Percentiles rank a stretch among this genome's conserved stretches.
These are phyloP conservation scores for Priceomyces castillae DNA, from an alignment of 805 yeast genomes.

Conservation along the genomic window DNA sequence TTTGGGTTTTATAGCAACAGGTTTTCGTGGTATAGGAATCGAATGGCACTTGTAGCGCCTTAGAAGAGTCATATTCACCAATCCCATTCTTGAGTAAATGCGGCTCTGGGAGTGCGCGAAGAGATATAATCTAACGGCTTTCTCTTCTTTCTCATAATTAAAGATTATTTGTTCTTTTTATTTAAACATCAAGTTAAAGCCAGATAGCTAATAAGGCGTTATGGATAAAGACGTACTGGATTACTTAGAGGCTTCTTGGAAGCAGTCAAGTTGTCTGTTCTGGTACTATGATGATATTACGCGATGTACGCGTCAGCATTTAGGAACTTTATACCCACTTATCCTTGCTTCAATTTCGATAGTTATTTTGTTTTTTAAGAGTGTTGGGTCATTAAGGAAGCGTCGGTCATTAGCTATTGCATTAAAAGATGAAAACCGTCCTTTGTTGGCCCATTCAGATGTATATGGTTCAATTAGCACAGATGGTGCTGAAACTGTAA, in stretches of 20 bases:
- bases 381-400: conserved; percentile 11
- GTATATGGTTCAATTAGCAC: conserved; percentile 30
- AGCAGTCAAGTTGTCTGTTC: conserved; percentile 13
- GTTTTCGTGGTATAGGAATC: too few relatives aligned
- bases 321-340: conserved; percentile 36
- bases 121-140: not conserved
- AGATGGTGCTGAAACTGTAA: not conserved
- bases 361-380: conserved; percentile 22
- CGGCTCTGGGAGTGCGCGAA: not conserved
- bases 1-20: too few relatives aligned
- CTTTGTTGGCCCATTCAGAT: conserved; percentile 31
- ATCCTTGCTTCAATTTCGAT: conserved; percentile 28
- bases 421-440: conserved; percentile 25
- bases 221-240: not conserved
- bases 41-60: too few relatives aligned
- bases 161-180: not conserved
- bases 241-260: not conserved
- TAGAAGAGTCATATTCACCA: not conserved
- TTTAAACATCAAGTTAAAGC: not conserved
- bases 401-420: conserved; percentile 10
- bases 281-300: conserved; percentile 68
- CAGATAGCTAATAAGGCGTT: not conserved
- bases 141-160: not conserved
- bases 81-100: not conserved
- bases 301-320: conserved; percentile 43